Evolutionary conservation across 169 alveolate species (phyloP), one percentile per base, ranked within the genome.

Genomic region (Ichthyophthirius multifiliis): DNA sequence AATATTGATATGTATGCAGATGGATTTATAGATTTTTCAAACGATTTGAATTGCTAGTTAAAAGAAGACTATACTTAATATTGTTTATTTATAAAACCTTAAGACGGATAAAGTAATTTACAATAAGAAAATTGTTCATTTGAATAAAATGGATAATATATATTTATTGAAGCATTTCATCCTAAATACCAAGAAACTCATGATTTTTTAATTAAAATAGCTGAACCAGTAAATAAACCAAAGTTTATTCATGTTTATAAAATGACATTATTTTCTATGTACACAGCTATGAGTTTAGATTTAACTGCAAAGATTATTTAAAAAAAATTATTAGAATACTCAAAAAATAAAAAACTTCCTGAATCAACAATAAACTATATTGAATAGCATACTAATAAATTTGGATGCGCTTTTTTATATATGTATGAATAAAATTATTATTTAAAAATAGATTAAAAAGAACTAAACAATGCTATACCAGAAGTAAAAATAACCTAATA

Each of bases 201-300:
- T 39, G 39, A 35, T 1, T 67, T 67, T 67, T 37, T 67, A 1
- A 67, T 67, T 13, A 18, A 67, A 67, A 67, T 67, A n/a, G 77
- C 77, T 6, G 48, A 67, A 20, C 46, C 43, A 16, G 62, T 37
- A 10, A 37, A 35, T n/a, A 67, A 41, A 23, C 77, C 77, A 37
- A 41, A 34, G 5, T 39, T 67, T 16, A 39, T 67, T 5, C 77
- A 67, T 39, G 62, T 39, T 1, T 67, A 67, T 67, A 37, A 67
- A 39, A 37, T 67, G 16, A 37, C 77, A 18, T 32, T 37, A 1
- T 67, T 67, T 39, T 67, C 77, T 0, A 67, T 67, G 43, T 67
- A 67, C 30, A 41, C 77, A 16, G 77, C 77, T 1, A 37, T 67
- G 62, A 55, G 71, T 55, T 55, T 55, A 39, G 31, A 55, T 55